Percentiles rank a stretch among this genome's conserved stretches.
Evolutionary conservation across 2,329 filamentous ascomycete species (phyloP).

Genomic region (Pseudogymnoascus sp.): DNA sequence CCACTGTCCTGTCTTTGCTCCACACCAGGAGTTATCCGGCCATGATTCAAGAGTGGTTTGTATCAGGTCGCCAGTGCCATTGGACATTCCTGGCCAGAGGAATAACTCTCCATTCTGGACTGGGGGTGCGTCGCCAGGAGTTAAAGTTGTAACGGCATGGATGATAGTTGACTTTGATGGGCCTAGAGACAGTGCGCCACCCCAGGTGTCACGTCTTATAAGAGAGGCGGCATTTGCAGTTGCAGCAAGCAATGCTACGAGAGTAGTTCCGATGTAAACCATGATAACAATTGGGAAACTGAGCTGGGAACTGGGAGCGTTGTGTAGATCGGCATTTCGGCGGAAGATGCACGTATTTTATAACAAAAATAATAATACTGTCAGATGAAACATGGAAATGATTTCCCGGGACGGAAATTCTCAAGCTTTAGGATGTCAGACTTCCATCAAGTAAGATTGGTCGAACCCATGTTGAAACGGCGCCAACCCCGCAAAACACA

Average conservation of each 20-base stretch:
- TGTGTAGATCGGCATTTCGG: not conserved
- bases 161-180: constrained; percentile 31
- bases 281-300: not conserved
- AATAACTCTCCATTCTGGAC: constrained; percentile 33
- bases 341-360: not conserved
- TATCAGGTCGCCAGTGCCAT: constrained; percentile 35
- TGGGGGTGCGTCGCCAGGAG: constrained; percentile 31
- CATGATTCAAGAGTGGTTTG: constrained; percentile 35
- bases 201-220: constrained; percentile 27
- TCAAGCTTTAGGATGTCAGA: not conserved
- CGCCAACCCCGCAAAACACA: not conserved
- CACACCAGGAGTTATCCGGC: constrained; percentile 34
- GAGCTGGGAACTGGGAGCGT: not conserved
- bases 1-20: constrained; percentile 32
- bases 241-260: constrained; percentile 2
- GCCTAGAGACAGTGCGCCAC: constrained; percentile 31
- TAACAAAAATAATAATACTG: not conserved
- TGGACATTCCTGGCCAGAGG: constrained; percentile 38
- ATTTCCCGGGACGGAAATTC: not conserved
- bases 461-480: not conserved
- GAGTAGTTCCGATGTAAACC: not conserved
- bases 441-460: not conserved
- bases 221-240: constrained; percentile 4
- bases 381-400: not conserved
- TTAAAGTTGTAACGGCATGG: constrained; percentile 33